Base-by-base conservation (phyloP, 2,329 filamentous ascomycete species). In the Phialocephala sp. region DNA sequence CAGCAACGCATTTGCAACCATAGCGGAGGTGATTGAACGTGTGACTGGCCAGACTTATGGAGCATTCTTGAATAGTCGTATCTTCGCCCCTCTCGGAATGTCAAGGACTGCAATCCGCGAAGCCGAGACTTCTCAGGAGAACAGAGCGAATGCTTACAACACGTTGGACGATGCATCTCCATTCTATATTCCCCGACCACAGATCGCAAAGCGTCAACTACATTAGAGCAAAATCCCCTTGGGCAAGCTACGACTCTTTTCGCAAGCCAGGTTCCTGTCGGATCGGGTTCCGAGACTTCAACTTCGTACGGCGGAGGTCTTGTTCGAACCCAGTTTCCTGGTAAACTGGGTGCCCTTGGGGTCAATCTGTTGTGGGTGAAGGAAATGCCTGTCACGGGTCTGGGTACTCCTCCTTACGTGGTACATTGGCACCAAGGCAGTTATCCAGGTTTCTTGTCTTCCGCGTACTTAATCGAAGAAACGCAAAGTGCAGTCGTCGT, bases 401-500 rank as follows among this genome's bases (percentile, higher is more conserved):
- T 8, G n/a, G 41, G 18, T n/a, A 8, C 41, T 5, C 41, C 41
- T 18, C 9, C 8, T 8, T 8, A 8, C 36, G 36, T 11, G 41
- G 5, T 45, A 45, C 8, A 8, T 6, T 45, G 18, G 5, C 18
- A 45, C 41, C 41, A 45, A 20, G 41, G 41, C 18, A 45, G 41
- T 15, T 11, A 9, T 9, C 18, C 41, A 5, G 41, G 41, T 8
- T 45, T 8, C n/a, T 5, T n/a, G 5, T 11, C 41, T n/a, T 14
- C n/a, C 8, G 9, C 18, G 8, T 6, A 8, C 8, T 6, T 45
- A 5, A 15, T 45, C 8, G 5, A 8, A 45, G 15, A 62, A 54
- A 37, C 27, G 9, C 45, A 62, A 14, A 62, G 15, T 55, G 59
- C 59, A 18, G 55, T 62, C 39, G 47, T 62, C 6, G 59, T 62